Base-by-base conservation (phyloP, 192 early-diverging fungal genomes). In the Backusella westeae region DNA sequence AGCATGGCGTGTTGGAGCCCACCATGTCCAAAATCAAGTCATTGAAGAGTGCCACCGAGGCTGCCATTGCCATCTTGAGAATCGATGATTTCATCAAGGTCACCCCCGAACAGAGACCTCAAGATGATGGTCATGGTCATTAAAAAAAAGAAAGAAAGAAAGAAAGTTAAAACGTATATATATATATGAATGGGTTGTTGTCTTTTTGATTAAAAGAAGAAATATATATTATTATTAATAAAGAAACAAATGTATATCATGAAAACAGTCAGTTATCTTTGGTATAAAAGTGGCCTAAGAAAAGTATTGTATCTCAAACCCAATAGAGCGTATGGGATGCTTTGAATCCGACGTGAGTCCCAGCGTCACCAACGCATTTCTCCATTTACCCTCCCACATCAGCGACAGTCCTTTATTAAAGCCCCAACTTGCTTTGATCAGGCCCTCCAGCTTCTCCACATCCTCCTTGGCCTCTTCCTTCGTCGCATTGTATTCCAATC, bases 21-120 rank as follows among this genome's bases (percentile, higher is more conserved):
- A 94, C 96, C 52, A 95, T 99, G 91, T 96, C 94, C 79, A 99
- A 99, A 87, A 93, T 99, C 85, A 98, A 96, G 88, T 94, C 93
- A 67, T 87, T 99, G 74, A 97, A 98, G 85, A 94, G 95, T 17
- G 98, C 98, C 23, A 99, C 98, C 17, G 98, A 99, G 85, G 97
- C 98, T 53, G 98, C 98, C 34, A 94, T 99, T 81, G 94, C 96
- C 76, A 93, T 99, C 79, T 88, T 99, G 75, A 90, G 98, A 75
- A 98, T 99, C 74, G 98, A 99, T 82, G 93, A 94, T 77, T 91
- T 94, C 90, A 94, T 94, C 77, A 93, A 93, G 85, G 87, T 85
- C 29, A 83, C 85, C 52, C 86, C 86, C 46, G 85, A 86, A 59
- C 84, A 82, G 67, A 75, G 71, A 67, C 69, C 73, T 23, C 56